Conservation (phyloP, 2,329 filamentous ascomycete genomes). For the Apiospora aurea region DNA sequence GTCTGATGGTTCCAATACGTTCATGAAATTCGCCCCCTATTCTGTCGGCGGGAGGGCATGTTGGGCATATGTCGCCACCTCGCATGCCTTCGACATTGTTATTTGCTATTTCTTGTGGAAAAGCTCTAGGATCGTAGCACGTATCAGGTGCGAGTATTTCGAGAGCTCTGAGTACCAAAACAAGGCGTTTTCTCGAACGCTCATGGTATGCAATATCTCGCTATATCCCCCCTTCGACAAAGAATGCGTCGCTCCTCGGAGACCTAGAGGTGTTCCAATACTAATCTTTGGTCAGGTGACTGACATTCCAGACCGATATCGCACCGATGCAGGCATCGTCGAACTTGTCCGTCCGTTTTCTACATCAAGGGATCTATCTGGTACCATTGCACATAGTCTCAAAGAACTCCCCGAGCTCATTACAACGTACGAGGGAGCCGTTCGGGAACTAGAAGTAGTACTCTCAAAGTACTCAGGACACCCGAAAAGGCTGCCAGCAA, state of each 20-base stretch:
- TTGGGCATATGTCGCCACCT: conserved; percentile 66
- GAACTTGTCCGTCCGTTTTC: conserved; percentile 80
- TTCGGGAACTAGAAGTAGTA: conserved; percentile 82
- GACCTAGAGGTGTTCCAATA: not conserved
- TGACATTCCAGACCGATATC: conserved; percentile 79
- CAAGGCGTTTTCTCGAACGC: conserved; percentile 78
- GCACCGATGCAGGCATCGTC: conserved; percentile 86
- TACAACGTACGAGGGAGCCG: conserved; percentile 79
- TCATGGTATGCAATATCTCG: conserved; percentile 58
- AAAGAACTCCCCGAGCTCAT: conserved; percentile 88
- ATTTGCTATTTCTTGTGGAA: conserved; percentile 85
- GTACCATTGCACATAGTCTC: conserved; percentile 88
- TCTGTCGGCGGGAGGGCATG: conserved; percentile 59
- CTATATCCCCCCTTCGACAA: not conserved
- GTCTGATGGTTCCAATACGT: conserved; percentile 58
- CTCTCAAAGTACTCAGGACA: conserved; percentile 91
- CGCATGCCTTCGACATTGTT: conserved; percentile 74
- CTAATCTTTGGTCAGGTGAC: conserved; percentile 66
- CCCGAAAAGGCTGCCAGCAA: conserved; percentile 77
- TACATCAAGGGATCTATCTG: conserved; percentile 67
- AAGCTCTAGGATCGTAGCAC: conserved; percentile 82
- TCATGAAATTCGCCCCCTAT: conserved; percentile 63
- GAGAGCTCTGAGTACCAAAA: conserved; percentile 86
- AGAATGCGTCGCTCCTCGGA: not conserved
- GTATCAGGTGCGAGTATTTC: conserved; percentile 80